Evolutionary conservation across 495 filamentous ascomycete genomes (phyloP), one percentile per base, ranked within the genome.

Genomic region (Lasiosphaeriaceae sp.): DNA sequence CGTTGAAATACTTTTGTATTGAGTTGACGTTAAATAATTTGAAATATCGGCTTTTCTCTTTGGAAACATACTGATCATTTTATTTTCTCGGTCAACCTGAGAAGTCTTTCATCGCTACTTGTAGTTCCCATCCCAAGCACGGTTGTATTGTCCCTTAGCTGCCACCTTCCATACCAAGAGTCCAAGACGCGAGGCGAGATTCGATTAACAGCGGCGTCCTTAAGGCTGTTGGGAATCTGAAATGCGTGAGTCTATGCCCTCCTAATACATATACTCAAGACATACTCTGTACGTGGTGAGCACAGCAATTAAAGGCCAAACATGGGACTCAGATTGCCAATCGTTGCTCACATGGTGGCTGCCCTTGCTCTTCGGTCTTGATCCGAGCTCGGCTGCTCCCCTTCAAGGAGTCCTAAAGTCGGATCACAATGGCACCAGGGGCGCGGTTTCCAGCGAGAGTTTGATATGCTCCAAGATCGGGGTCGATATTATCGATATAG

Each of bases 401-500:
- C 4, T 51, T 19, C 51, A 53, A 37, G 47, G 29, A 1, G 52
- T 47, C 4, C 4, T 47, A 11, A 19, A 16, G 19, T 21, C 20
- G 5, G 35, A 6, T 2, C 17, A 11, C 22, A 35, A 29, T 14
- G 51, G 26, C 16, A 53, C 9, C 6, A 53, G 39, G 19, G 91
- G 92, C 1, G 91, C 89, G 39, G 86, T 93, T n/a, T 88, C 91
- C 1, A 87, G 83, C 35, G 90, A 95, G 66, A 91, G 80, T 60
- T 70, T 77, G 0, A 79, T 89, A 61, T 96, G 92, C 62, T 92
- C 87, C 59, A 68, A 83, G 19, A 84, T 94, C 66, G 91, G 91
- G 19, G 83, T 83, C 11, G 80, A 90, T 14, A 78, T 92, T 43
- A 67, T 96, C 45, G 75, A 83, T 48, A 64, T 72, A 52, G 88